These are phyloP conservation scores for Albizia julibrissin DNA, from an alignment of 306 rosid genomes.

Conservation along the genomic window DNA sequence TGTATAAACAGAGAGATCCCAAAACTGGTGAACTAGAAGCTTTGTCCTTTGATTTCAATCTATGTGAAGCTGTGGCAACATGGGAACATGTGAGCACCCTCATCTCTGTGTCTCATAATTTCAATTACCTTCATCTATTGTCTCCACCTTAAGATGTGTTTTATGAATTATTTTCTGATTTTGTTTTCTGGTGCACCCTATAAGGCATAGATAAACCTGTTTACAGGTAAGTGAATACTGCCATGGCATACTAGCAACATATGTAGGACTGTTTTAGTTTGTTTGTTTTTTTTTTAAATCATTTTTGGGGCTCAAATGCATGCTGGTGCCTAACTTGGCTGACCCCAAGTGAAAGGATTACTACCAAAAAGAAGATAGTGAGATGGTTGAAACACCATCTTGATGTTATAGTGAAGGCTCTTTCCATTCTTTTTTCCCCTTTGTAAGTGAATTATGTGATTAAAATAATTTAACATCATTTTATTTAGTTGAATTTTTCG, in stretches of 20 bases:
- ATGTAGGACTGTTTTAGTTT: not conserved
- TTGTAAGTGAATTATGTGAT: not conserved
- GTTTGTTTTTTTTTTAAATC: not conserved
- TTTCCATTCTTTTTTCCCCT: not conserved
- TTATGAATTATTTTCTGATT: conserved; percentile 24
- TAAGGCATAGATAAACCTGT: not conserved
- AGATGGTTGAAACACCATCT: not conserved
- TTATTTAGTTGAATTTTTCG: not conserved
- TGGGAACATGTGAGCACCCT: conserved; percentile 85
- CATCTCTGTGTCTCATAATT: conserved; percentile 7
- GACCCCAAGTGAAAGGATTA: not conserved
- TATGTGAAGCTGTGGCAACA: conserved; percentile 93
- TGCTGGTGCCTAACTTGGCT: not conserved
- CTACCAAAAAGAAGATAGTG: not conserved
- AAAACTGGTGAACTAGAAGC: conserved; percentile 93
- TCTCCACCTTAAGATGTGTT: conserved; percentile 7
- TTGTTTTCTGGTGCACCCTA: not conserved
- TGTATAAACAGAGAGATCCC: conserved; percentile 75
- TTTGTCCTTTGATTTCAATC: conserved; percentile 75
- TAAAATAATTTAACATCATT: not conserved
- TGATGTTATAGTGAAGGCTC: not conserved
- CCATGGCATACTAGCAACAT: not conserved
- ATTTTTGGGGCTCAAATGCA: not conserved
- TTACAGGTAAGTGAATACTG: not conserved
- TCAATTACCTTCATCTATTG: conserved; percentile 8